phyloP scores from a whole-genome alignment of 2,329 filamentous ascomycete species.

The Fusarium keratoplasticum region DNA sequence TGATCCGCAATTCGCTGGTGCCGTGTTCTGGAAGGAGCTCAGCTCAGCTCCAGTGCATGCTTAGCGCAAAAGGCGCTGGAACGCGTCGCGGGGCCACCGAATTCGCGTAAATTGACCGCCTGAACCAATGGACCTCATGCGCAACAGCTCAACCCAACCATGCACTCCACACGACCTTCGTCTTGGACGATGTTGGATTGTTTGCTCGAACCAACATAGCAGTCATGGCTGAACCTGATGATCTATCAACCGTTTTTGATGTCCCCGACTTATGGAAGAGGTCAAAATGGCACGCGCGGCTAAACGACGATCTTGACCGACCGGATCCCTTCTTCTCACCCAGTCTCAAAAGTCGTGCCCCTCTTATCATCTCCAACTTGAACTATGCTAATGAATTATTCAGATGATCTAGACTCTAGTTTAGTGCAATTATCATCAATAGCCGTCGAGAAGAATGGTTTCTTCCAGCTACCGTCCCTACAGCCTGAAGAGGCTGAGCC shows the following conservation, averaged over 20 bases:
- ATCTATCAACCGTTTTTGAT: slow-evolving; percentile 68
- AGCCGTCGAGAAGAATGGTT: slow-evolving; percentile 43
- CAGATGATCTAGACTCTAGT: slow-evolving; percentile 25
- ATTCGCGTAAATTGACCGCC: slow-evolving; percentile 28
- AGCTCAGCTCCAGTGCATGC: background rate
- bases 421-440: slow-evolving; percentile 36
- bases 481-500: slow-evolving; percentile 21
- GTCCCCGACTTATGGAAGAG: slow-evolving; percentile 71
- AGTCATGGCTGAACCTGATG: slow-evolving; percentile 53
- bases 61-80: slow-evolving; percentile 20
- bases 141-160: slow-evolving; percentile 9
- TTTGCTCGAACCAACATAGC: background rate
- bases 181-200: slow-evolving; percentile 22
- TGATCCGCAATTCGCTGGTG: slow-evolving; percentile 10
- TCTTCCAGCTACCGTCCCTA: slow-evolving; percentile 45
- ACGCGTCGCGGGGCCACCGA: slow-evolving; percentile 37
- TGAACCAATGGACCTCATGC: background rate
- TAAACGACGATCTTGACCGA: slow-evolving; percentile 27
- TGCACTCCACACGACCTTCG: background rate
- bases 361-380: background rate
- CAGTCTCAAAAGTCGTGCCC: slow-evolving; percentile 48
- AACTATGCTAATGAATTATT: background rate
- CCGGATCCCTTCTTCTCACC: slow-evolving; percentile 58
- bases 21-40: background rate
- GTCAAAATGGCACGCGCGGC: slow-evolving; percentile 60